These are phyloP conservation scores for Saxispiralis lemnorum DNA, from an alignment of 495 filamentous ascomycete genomes.

Conservation along the genomic window DNA sequence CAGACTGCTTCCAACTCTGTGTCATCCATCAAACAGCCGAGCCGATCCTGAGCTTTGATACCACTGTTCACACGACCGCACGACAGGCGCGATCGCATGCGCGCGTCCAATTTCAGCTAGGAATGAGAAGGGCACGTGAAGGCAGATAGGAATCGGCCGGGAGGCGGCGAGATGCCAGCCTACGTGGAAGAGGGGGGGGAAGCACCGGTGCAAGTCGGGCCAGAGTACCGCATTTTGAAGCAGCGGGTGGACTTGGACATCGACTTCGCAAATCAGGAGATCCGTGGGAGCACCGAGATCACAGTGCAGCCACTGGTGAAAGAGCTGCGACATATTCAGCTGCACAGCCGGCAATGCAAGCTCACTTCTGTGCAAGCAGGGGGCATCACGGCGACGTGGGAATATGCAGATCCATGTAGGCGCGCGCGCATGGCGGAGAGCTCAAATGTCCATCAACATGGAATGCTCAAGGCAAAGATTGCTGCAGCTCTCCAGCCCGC, in stretches of 20 bases:
- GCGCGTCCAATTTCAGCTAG: background rate
- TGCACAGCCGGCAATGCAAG: constrained; percentile 77
- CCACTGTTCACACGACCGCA: background rate
- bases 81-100: background rate
- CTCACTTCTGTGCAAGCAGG: constrained; percentile 55
- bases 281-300: constrained; percentile 69
- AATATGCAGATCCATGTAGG: constrained; percentile 59
- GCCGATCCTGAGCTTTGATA: background rate
- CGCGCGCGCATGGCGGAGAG: constrained; percentile 42
- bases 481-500: constrained; percentile 41
- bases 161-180: constrained; percentile 3
- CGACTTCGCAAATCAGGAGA: constrained; percentile 53
- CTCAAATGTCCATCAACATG: constrained; percentile 58
- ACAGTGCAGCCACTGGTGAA: constrained; percentile 51
- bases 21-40: no score
- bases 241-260: constrained; percentile 81
- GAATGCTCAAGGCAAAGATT: constrained; percentile 49
- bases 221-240: constrained; percentile 12
- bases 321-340: constrained; percentile 47
- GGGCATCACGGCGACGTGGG: constrained; percentile 40
- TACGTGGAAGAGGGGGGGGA: background rate
- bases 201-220: background rate
- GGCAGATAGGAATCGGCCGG: background rate
- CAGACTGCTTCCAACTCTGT: no score
- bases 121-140: background rate